phyloP scores from a whole-genome alignment of 2,329 filamentous ascomycete species.

The Dothistroma septosporum region DNA sequence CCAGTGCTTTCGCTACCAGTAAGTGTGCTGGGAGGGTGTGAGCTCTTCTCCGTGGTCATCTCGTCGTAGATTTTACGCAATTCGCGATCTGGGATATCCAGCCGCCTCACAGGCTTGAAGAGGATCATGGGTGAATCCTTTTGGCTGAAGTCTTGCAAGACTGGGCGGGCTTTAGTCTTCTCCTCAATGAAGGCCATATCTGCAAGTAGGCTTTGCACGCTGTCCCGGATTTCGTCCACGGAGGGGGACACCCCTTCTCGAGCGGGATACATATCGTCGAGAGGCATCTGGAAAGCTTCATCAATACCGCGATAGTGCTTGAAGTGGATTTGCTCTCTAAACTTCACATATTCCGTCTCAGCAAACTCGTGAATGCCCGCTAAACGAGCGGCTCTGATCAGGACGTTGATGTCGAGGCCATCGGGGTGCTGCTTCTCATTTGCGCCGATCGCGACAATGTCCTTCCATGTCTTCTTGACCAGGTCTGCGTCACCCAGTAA shows the following conservation, averaged over 20 bases:
- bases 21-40: background rate
- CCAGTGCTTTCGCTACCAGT: background rate
- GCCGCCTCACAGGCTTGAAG: slow-evolving; percentile 17
- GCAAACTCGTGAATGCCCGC: slow-evolving; percentile 22
- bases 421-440: slow-evolving; percentile 15
- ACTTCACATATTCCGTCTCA: slow-evolving; percentile 16
- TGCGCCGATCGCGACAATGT: slow-evolving; percentile 24
- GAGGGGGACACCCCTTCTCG: background rate
- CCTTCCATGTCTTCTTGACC: slow-evolving; percentile 31
- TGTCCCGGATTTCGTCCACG: slow-evolving; percentile 9
- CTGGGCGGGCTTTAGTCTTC: slow-evolving; percentile 15
- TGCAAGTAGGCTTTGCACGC: slow-evolving; percentile 18
- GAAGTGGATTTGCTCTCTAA: slow-evolving; percentile 10
- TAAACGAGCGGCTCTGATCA: slow-evolving; percentile 27
- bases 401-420: slow-evolving; percentile 25
- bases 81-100: slow-evolving; percentile 26
- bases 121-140: slow-evolving; percentile 39
- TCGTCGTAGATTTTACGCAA: slow-evolving; percentile 43
- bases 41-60: slow-evolving; percentile 40
- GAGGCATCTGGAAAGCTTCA: slow-evolving; percentile 11
- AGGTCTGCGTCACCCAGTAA: slow-evolving; percentile 28
- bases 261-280: background rate
- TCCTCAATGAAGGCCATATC: slow-evolving; percentile 27
- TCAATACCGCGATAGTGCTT: slow-evolving; percentile 6
- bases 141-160: slow-evolving; percentile 34